Base-by-base conservation (phyloP, 2,329 filamentous ascomycete species). In the Fusarium proliferatum region DNA sequence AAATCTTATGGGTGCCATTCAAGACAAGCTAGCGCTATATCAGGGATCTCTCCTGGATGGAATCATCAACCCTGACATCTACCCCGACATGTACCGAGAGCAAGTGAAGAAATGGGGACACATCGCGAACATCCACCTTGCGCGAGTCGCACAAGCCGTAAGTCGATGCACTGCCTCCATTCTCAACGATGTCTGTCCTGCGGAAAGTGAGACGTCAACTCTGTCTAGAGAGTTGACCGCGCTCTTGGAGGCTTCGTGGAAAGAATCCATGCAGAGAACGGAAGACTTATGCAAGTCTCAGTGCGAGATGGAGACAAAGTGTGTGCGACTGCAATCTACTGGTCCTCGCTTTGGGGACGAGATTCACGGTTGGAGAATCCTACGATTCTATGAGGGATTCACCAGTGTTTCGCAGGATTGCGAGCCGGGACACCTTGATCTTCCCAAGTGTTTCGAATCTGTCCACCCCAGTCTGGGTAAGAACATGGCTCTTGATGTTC, bases 401-500 rank as follows among this genome's bases (percentile, higher is more conserved):
- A 38, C 15, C 8, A 34, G 9, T 9, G 48, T 39, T 28, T 26
- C 13, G 2, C 10, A 17, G 46, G 30, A 17, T 11, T 36, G 36
- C 21, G 21, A 30, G 1, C 15, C 36, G 30, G 36, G 33, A 11
- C 15, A 12, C 1, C 23, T 55, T n/a, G 33, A 41, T 26, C 12
- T 36, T 12, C 1, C 34, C 2, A 42, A 26, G 30, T 73, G 33
- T 12, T 77, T 74, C 10, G 46, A 70, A 1, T 53, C 61, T 0
- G 51, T 69, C 1, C 75, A 75, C 4, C 71, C 67, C 1, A 73
- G 62, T 4, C 41, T 72, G 3, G 12, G 56, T 5, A 68, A 77
- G 12, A 82, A 81, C 42, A 81, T 80, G 58, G 62, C 78, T 15
- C 48, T 80, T 9, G 80, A 82, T 21, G 79, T 84, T 0, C 81